A percentile compares a stretch with the other conserved stretches of the same genome.
Conservation (phyloP, 352 stramenopile species). For the Hyaloperonospora brassicae region DNA sequence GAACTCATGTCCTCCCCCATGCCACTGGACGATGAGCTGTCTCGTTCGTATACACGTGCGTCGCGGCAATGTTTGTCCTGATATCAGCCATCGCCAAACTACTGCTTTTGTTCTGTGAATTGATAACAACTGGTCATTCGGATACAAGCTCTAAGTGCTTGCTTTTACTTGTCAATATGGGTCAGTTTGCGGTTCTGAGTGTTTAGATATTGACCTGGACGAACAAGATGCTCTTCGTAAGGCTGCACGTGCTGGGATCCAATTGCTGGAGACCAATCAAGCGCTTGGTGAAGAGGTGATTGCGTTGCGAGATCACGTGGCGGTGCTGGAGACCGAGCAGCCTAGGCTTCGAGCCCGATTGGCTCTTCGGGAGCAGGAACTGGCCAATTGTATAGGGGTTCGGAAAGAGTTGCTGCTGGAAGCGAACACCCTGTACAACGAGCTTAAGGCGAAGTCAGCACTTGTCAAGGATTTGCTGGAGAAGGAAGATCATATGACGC, state of each 20-base stretch:
- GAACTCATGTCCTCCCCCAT: constrained; percentile 16
- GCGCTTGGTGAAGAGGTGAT: constrained; percentile 53
- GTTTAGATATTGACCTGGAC: constrained; percentile 35
- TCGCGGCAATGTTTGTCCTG: not conserved
- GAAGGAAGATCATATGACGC: constrained; percentile 37
- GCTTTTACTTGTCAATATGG: constrained; percentile 12
- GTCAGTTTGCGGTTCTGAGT: constrained; percentile 25
- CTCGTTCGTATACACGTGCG: constrained; percentile 20
- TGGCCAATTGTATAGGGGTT: constrained; percentile 37
- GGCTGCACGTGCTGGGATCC: constrained; percentile 58
- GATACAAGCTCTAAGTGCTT: not conserved
- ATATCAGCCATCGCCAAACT: not conserved
- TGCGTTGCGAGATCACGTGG: constrained; percentile 51
- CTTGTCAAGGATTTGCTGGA: constrained; percentile 51
- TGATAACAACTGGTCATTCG: too few relatives aligned
- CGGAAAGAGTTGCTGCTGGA: constrained; percentile 42
- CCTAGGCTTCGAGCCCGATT: constrained; percentile 41
- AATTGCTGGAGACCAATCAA: constrained; percentile 66
- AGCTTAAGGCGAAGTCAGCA: constrained; percentile 51
- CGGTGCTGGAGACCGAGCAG: constrained; percentile 41
- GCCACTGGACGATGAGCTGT: constrained; percentile 17
- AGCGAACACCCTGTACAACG: constrained; percentile 40
- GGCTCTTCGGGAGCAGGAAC: constrained; percentile 28
- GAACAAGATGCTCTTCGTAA: constrained; percentile 59
- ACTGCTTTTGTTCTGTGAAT: too few relatives aligned